Base-by-base conservation (phyloP, 176 grass and related monocot species). In the Zoysia pacifica region DNA sequence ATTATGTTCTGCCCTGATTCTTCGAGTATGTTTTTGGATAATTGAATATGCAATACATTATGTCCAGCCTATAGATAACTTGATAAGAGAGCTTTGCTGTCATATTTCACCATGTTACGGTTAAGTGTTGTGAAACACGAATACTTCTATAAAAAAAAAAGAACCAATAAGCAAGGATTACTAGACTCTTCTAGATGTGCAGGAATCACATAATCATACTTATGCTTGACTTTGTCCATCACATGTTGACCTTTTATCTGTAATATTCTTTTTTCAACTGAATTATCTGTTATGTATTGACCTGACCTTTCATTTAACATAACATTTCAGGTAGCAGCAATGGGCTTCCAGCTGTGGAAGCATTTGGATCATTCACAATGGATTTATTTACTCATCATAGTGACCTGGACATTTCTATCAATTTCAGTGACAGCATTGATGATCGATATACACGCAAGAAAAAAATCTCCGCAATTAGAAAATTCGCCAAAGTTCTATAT, bases 291-390 rank as follows among this genome's bases (percentile, higher is more conserved):
- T 58, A 69, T 38, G 10, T 61, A 35, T 5, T 78, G 12, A 51
- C 71, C 67, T 28, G 41, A n/a, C 20, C 15, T 15, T 68, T 78
- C 19, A n/a, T 59, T 70, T 85, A 20, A 49, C 13, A 58, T 35
- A 87, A 44, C 38, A 38, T 68, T 76, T 75, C 76, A 97, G 95
- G 95, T 81, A 74, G 81, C 49, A 72, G 73, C 19, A 70, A 77
- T 6, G 92, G 83, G 56, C 89, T 90, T 43, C 95, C 90, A 5
- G 58, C 81, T 20, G 95, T 94, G 67, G 81, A 93, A 62, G 86
- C 92, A 85, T 94, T 97, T 91, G 95, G 92, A 44, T 97, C 95
- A 69, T 97, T 97, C 81, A 91, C 84, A 11, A 97, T 97, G 95
- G 83, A 97, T 72, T 91, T 97, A 41, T 97, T 94, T 85, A 94